Evolutionary conservation across 768 basidiomycete species (phyloP).

Genomic region (Austroboletus festivus): DNA sequence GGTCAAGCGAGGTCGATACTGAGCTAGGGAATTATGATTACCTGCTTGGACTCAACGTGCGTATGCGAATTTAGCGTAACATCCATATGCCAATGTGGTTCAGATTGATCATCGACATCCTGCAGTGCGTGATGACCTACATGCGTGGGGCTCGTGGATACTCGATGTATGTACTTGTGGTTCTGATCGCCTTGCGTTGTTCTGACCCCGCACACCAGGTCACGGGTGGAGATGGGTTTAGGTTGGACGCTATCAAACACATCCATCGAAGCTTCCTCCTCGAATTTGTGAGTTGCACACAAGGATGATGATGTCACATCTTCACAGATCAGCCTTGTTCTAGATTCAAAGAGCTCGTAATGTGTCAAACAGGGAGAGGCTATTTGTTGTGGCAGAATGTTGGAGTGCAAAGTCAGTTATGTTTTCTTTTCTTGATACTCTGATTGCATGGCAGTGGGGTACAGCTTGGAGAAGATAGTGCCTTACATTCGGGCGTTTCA

Average conservation of each 20-base stretch:
- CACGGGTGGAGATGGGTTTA: slow-evolving; percentile 69
- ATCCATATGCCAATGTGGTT: slow-evolving; percentile 9
- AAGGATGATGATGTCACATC: neutral
- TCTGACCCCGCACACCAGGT: slow-evolving; percentile 40
- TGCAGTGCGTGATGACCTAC: slow-evolving; percentile 70
- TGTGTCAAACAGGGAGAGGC: slow-evolving; percentile 38
- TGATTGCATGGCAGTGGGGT: neutral
- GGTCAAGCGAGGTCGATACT: slow-evolving; percentile 76
- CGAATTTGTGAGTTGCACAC: slow-evolving; percentile 49
- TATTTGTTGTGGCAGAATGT: slow-evolving; percentile 78
- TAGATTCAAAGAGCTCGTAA: slow-evolving; percentile 55
- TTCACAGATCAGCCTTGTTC: neutral
- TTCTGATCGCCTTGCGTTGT: neutral
- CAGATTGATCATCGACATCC: slow-evolving; percentile 86
- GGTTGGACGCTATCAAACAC: slow-evolving; percentile 91
- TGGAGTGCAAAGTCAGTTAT: slow-evolving; percentile 68
- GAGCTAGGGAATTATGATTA: slow-evolving; percentile 91
- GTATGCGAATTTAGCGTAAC: slow-evolving; percentile 22
- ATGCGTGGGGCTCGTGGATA: slow-evolving; percentile 79
- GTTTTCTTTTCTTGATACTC: neutral
- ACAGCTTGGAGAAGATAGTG: slow-evolving; percentile 48
- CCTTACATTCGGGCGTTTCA: slow-evolving; percentile 59
- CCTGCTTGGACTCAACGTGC: slow-evolving; percentile 70
- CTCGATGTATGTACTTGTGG: slow-evolving; percentile 40
- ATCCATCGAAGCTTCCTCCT: slow-evolving; percentile 69